Conservation (phyloP, 2,329 filamentous ascomycete species). For the Podosphaera fusca region DNA sequence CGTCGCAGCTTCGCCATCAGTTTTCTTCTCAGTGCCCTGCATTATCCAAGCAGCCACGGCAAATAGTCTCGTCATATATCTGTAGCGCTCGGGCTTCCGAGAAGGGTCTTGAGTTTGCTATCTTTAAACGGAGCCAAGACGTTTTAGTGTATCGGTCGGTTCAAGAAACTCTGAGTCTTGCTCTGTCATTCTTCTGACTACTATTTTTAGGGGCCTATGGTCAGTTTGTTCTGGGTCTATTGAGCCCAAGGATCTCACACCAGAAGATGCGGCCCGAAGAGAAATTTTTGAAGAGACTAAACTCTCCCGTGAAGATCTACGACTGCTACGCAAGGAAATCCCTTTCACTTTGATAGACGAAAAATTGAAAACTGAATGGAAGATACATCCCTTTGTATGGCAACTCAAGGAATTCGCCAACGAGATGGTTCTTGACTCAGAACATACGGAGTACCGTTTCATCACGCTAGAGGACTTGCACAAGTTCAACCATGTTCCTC, state of each 20-base stretch:
- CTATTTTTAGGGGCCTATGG: conserved; percentile 24
- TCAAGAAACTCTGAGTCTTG: not conserved
- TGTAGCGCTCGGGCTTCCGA: conserved; percentile 14
- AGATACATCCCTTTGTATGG: conserved; percentile 38
- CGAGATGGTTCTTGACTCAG: conserved; percentile 34
- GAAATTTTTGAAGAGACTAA: conserved; percentile 40
- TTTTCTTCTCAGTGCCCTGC: not conserved
- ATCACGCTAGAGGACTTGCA: conserved; percentile 23
- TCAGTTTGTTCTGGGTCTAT: conserved; percentile 40
- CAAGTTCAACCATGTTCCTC: conserved; percentile 29
- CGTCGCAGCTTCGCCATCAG: not conserved
- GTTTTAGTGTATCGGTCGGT: conserved; percentile 35
- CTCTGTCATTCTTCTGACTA: not conserved
- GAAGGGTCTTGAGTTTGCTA: conserved; percentile 25
- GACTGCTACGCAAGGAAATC: conserved; percentile 22
- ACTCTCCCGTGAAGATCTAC: conserved; percentile 19
- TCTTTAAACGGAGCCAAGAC: conserved; percentile 36
- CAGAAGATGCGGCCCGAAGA: conserved; percentile 34
- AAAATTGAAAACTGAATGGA: conserved; percentile 32
- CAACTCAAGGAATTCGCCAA: conserved; percentile 20
- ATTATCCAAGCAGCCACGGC: not conserved
- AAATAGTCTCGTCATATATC: conserved; percentile 22
- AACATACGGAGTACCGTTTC: conserved; percentile 37
- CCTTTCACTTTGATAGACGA: conserved; percentile 32
- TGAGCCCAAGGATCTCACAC: conserved; percentile 26